Evolutionary conservation across 106 monocot species (phyloP), one percentile per base, ranked within the genome.

Genomic region (Acanthochlamys bracteata): DNA sequence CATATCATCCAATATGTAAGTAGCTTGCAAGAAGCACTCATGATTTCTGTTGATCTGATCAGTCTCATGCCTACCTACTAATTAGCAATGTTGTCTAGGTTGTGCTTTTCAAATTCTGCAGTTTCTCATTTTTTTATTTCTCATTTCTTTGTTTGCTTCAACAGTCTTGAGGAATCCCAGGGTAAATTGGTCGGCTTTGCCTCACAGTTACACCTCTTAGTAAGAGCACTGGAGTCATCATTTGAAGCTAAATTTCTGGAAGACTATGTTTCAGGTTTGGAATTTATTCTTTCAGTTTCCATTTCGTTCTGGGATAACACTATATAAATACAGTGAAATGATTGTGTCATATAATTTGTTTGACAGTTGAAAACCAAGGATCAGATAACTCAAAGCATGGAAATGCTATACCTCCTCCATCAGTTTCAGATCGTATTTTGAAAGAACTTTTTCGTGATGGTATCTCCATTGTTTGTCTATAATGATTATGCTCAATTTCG

Each of bases 181-280:
- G 65, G 69, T 7, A 80, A 74, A 51, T 69, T 74, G 39, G 76
- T 82, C 74, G 96, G 96, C 65, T 96, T 96, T 83, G 73, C 88
- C 54, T 88, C 86, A 40, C 96, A 91, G 67, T 55, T 96, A 23
- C 59, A 22, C 2, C 78, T 83, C 74, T 68, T 96, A 22, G 65
- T 91, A 41, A 73, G 57, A 72, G 91, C 88, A 65, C 70, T 85
- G 61, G 82, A 81, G 26, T 64, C 39, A 10, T 88, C 85, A 64
- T 84, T 76, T 78, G 80, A 83, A 33, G 85, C 80, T 47, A 70
- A 88, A 39, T 96, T 91, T 79, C 53, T 91, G 59, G 96, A 96
- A 76, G 96, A 96, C 73, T 88, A 78, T 69, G 64, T 81, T 22
- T 77, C 96, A 96, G 96, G 96, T 96, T 73, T 66, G 68, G 55